Percentiles rank a stretch among this genome's conserved stretches.
Conservation (phyloP, 768 basidiomycete species). For the Filobasidium floriforme region DNA sequence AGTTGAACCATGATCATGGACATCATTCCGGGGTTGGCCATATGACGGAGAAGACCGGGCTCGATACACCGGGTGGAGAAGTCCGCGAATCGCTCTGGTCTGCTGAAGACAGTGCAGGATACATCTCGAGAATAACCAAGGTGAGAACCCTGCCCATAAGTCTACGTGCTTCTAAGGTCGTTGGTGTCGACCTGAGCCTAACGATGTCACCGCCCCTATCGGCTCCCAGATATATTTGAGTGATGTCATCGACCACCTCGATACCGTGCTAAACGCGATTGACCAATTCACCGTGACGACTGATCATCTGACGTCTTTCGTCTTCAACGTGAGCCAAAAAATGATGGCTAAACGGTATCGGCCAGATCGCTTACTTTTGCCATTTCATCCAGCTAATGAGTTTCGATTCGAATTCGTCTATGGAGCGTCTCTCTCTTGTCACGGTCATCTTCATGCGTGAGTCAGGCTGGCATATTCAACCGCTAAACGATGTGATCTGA, state of each 20-base stretch:
- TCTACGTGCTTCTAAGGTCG: too few relatives aligned
- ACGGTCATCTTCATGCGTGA: slow-evolving; percentile 44
- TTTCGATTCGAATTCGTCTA: slow-evolving; percentile 42
- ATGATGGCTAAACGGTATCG: not conserved
- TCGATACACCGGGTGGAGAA: slow-evolving; percentile 8
- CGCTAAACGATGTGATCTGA: not conserved
- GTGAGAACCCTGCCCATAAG: slow-evolving; percentile 19
- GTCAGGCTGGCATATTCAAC: slow-evolving; percentile 10
- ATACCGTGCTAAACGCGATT: slow-evolving; percentile 34
- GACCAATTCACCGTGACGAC: slow-evolving; percentile 41
- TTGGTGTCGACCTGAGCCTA: too few relatives aligned
- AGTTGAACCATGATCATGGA: slow-evolving; percentile 3
- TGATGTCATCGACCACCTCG: slow-evolving; percentile 45
- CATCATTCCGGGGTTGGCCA: not conserved
- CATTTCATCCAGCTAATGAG: slow-evolving; percentile 31
- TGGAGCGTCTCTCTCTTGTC: slow-evolving; percentile 44
- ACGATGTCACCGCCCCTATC: not conserved
- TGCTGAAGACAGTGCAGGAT: slow-evolving; percentile 23
- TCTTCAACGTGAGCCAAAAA: slow-evolving; percentile 37
- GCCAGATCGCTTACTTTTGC: not conserved
- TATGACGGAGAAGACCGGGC: slow-evolving; percentile 9
- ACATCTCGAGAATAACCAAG: slow-evolving; percentile 37
- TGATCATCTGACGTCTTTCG: slow-evolving; percentile 43
- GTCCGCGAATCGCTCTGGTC: slow-evolving; percentile 15
- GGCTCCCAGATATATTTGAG: slow-evolving; percentile 30